phyloP scores from a whole-genome alignment of 148 eudicot genomes.

The Pouteria glomerata region DNA sequence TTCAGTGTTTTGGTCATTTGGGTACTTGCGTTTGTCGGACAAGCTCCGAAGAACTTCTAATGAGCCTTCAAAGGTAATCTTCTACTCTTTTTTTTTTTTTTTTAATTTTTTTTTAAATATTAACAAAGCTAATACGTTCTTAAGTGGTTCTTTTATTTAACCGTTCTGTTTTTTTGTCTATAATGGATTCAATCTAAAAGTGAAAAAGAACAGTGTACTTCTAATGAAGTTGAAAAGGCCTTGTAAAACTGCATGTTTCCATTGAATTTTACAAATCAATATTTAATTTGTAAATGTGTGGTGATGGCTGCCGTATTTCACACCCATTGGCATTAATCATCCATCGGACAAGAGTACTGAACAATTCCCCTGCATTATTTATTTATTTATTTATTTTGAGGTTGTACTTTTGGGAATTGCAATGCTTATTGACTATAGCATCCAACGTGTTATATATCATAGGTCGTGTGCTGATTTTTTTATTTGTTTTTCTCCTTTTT shows the following conservation, averaged over 20 bases:
- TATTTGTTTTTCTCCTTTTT: not conserved
- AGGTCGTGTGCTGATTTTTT: too few species aligned
- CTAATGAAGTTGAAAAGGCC: not conserved
- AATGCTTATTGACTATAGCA: not conserved
- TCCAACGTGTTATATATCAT: not conserved
- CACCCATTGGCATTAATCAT: not conserved
- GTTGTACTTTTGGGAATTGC: not conserved
- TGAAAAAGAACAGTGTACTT: not conserved
- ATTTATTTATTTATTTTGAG: not conserved
- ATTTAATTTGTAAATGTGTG: not conserved
- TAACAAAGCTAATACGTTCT: not conserved
- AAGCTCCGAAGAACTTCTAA: constrained; percentile 73
- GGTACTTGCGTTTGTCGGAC: constrained; percentile 81
- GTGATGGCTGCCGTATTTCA: not conserved
- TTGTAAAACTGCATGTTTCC: not conserved
- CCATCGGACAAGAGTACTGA: not conserved
- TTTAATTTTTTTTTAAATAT: not conserved
- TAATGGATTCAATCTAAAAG: not conserved
- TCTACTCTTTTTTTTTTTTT: constrained; percentile 14
- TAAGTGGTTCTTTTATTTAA: not conserved
- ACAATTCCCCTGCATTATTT: too few species aligned
- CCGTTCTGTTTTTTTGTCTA: not conserved
- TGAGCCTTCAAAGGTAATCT: constrained; percentile 76
- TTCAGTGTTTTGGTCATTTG: constrained; percentile 92
- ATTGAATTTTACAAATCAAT: not conserved